These are phyloP conservation scores for Iris pallida DNA, from an alignment of 116 monocot genomes.

Conservation along the genomic window DNA sequence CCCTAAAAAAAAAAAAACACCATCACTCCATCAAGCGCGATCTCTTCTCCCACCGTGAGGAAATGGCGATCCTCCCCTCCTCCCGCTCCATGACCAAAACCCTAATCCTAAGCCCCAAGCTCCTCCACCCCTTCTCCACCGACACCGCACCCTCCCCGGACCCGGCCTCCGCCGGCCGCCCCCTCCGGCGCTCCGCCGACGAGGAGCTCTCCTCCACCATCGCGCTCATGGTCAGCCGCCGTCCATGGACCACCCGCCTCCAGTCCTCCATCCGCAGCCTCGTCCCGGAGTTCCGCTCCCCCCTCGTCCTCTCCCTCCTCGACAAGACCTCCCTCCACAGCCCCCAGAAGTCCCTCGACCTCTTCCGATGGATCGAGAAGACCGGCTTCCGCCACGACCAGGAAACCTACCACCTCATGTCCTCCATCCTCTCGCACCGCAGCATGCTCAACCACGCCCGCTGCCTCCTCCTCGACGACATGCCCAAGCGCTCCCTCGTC, in stretches of 20 bases:
- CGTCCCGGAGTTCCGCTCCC: slow-evolving; percentile 40
- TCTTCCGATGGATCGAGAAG: slow-evolving; percentile 92
- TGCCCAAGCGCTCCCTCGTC: slow-evolving; percentile 56
- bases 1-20: no score
- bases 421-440: slow-evolving; percentile 46
- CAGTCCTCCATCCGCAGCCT: slow-evolving; percentile 77
- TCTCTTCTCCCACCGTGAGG: no score
- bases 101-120: neutral
- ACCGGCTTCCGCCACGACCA: slow-evolving; percentile 70
- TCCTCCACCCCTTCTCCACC: neutral
- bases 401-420: slow-evolving; percentile 46
- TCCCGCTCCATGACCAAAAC: slow-evolving; percentile 3
- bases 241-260: slow-evolving; percentile 92
- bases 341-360: slow-evolving; percentile 57
- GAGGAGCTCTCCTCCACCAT: slow-evolving; percentile 44
- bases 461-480: slow-evolving; percentile 78
- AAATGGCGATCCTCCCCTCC: slow-evolving; percentile 11
- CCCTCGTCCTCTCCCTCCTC: slow-evolving; percentile 58
- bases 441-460: slow-evolving; percentile 95
- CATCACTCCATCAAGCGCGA: no score
- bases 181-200: neutral
- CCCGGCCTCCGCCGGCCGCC: slow-evolving; percentile 9
- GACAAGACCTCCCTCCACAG: slow-evolving; percentile 33
- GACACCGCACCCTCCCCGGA: slow-evolving; percentile 5
- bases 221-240: slow-evolving; percentile 61